A percentile compares a stretch with the other conserved stretches of the same genome.
Conservation (phyloP, 1,284 basidiomycete species). For the Cutaneotrichosporon mucoides region DNA sequence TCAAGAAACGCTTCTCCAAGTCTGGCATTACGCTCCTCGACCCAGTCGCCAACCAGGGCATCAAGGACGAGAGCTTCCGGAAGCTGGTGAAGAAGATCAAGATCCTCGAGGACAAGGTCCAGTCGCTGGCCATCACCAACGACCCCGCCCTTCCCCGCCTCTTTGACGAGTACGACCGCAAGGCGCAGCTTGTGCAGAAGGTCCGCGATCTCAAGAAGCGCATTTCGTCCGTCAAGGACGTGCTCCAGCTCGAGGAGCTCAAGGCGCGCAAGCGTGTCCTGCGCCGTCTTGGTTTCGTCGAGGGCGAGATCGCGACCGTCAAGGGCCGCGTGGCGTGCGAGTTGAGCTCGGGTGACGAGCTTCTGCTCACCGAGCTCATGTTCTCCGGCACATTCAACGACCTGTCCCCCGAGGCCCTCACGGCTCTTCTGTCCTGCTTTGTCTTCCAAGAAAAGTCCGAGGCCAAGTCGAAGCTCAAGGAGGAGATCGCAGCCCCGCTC, state of each 20-base stretch:
- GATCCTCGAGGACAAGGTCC: slow-evolving; percentile 76
- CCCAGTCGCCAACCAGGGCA: slow-evolving; percentile 75
- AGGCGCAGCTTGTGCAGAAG: slow-evolving; percentile 65
- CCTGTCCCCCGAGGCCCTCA: slow-evolving; percentile 84
- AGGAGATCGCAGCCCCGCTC: slow-evolving; percentile 87
- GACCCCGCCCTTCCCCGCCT: slow-evolving; percentile 70
- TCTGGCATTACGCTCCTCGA: slow-evolving; percentile 69
- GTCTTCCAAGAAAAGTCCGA: slow-evolving; percentile 98
- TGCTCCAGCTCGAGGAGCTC: slow-evolving; percentile 94
- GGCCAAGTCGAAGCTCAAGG: slow-evolving; percentile 76
- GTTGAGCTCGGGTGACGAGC: slow-evolving; percentile 94
- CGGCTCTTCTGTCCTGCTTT: slow-evolving; percentile 89
- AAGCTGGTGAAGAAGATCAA: slow-evolving; percentile 81
- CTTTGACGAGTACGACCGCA: slow-evolving; percentile 74
- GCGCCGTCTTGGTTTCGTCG: slow-evolving; percentile 83
- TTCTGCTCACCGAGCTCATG: slow-evolving; percentile 92
- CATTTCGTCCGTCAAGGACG: slow-evolving; percentile 83
- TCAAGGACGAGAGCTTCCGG: slow-evolving; percentile 89
- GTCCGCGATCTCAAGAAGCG: slow-evolving; percentile 75
- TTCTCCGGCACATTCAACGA: slow-evolving; percentile 96
- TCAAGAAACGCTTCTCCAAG: slow-evolving; percentile 81
- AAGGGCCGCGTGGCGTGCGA: slow-evolving; percentile 99
- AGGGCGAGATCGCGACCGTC: slow-evolving; percentile 91
- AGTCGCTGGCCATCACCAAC: slow-evolving; percentile 67
- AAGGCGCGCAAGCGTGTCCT: slow-evolving; percentile 93